Evolutionary conservation across 2,329 filamentous ascomycete genomes (phyloP), one percentile per base, ranked within the genome.

Genomic region (Colletotrichum horii): DNA sequence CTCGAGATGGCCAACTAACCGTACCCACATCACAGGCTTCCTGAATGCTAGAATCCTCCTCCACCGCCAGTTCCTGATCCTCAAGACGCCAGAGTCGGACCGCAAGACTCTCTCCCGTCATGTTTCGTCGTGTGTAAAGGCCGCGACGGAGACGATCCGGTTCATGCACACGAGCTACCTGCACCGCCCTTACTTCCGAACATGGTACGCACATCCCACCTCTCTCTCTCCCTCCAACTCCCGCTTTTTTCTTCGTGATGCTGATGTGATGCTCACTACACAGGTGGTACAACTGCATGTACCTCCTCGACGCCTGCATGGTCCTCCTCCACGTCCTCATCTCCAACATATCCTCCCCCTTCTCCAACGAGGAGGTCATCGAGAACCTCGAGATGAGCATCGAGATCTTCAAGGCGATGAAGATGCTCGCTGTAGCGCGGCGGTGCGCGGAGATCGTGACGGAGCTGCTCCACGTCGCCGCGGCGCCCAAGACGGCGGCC

Each of bases 281-380:
- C 5, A 76, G 74, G 74, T 76, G 74, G 74, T 76, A 76, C 28
- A 76, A 76, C 58, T 76, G 74, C 70, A 76, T 76, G 74, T 76
- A 76, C 28, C 64, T 76, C 3, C 70, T 76, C 28, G 74, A 76
- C 26, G 74, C 74, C 19, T 68, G 74, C 64, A 76, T 76, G 74
- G 74, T 76, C 5, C 64, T 76, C 22, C 62, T 76, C 4, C 74
- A 76, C 43, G 70, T 74, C 9, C 70, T 76, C 58, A 76, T 76
- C 22, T 73, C 74, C 16, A 76, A 76, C 58, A 74, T 73, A 26
- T 73, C 43, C 43, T 52, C 70, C 34, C 74, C 70, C 2, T 68
- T 74, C 56, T 70, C 74, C 6, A 43, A 64, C 19, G 56, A 76
- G 16, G 64, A 74, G 22, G 64, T 76, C 8, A 76, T 76, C 26